These are phyloP conservation scores for Breynia disticha DNA, from an alignment of 441 rosid species.

Conservation along the genomic window DNA sequence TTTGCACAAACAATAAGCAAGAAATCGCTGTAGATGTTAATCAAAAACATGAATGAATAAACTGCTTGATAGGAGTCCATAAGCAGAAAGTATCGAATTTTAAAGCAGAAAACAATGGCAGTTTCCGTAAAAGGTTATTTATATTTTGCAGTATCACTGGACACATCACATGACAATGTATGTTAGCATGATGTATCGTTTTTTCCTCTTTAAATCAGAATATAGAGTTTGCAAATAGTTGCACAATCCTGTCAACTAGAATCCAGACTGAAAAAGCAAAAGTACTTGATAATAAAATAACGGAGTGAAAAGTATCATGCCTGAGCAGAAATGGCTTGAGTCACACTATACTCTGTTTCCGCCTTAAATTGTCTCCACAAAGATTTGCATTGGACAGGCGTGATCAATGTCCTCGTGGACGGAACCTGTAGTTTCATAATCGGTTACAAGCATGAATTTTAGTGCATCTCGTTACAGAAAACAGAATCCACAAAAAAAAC, in stretches of 20 bases:
- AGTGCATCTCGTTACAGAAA: not conserved
- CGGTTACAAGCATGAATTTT: not conserved
- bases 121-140: not conserved
- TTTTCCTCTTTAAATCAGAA: not conserved
- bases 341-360: constrained; percentile 84
- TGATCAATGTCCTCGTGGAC: constrained; percentile 65
- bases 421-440: constrained; percentile 41
- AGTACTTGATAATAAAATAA: not conserved
- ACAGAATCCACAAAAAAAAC: not conserved
- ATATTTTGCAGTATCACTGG: not conserved
- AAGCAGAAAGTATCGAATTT: not conserved
- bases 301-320: constrained; percentile 24
- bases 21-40: not conserved
- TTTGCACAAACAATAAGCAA: not conserved
- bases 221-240: not conserved
- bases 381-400: constrained; percentile 94
- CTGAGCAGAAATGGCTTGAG: constrained; percentile 98
- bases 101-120: not conserved
- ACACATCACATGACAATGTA: constrained; percentile 1
- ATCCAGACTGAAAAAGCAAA: not conserved
- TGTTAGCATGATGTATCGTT: constrained; percentile 2
- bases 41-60: not conserved
- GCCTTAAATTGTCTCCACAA: constrained; percentile 96
- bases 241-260: not conserved
- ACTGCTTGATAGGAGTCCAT: not conserved